A percentile compares a stretch with the other conserved stretches of the same genome.
Conservation (phyloP, 495 filamentous ascomycete species). For the Friedmanniomyces endolithicus region DNA sequence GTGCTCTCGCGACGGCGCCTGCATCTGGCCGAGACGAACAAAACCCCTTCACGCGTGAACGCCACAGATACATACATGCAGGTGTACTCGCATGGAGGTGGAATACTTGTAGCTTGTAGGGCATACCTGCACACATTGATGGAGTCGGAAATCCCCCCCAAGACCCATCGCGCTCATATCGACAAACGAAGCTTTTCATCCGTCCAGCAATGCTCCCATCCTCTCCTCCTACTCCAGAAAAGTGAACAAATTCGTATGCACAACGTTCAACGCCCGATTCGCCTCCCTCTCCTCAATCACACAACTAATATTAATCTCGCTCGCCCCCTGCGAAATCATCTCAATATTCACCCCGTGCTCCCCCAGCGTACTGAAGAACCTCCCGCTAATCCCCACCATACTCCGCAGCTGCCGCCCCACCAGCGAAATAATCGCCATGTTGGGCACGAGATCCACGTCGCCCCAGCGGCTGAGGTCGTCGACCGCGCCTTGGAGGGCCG, state of each 20-base stretch:
- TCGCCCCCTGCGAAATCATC: constrained; percentile 95
- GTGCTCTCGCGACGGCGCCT: no score
- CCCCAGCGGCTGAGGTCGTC: constrained; percentile 64
- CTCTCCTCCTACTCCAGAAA: constrained; percentile 32
- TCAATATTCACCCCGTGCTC: constrained; percentile 85
- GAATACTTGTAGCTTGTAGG: no score
- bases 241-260: constrained; percentile 81
- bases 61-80: no score
- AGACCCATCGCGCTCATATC: no score
- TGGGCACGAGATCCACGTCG: constrained; percentile 66
- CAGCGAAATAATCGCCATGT: constrained; percentile 85
- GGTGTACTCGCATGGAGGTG: no score
- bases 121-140: no score
- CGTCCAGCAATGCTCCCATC: no score
- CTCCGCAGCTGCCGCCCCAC: constrained; percentile 93
- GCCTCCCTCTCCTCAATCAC: constrained; percentile 87
- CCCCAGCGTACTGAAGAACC: constrained; percentile 57
- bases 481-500: constrained; percentile 28
- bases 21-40: no score
- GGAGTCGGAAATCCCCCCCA: no score
- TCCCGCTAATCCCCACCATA: constrained; percentile 79
- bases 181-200: no score
- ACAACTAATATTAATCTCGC: constrained; percentile 97
- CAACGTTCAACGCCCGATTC: constrained; percentile 80
- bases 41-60: no score